phyloP scores from a whole-genome alignment of 2,329 filamentous ascomycete species.

The Xylaria sp. region DNA sequence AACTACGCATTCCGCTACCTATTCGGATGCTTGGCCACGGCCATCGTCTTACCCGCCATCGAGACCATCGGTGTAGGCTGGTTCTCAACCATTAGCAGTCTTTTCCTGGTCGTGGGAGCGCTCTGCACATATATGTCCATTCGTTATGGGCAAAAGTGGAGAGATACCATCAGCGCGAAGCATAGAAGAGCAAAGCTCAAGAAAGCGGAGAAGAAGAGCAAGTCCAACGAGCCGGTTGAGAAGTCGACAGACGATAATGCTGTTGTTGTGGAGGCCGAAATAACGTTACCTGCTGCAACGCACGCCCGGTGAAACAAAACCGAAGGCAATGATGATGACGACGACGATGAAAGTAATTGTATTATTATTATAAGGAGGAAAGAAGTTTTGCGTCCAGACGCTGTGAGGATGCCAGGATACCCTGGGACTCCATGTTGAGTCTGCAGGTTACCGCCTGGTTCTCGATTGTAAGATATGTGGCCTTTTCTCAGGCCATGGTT shows the following conservation, averaged over 20 bases:
- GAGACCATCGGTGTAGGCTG: constrained; percentile 71
- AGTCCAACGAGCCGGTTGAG: constrained; percentile 1
- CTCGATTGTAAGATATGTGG: not conserved
- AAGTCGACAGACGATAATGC: constrained; percentile 3
- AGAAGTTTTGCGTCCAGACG: not conserved
- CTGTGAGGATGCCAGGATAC: constrained; percentile 5
- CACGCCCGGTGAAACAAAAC: not conserved
- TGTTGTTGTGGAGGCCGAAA: not conserved
- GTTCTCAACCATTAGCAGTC: constrained; percentile 59
- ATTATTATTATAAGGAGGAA: not conserved
- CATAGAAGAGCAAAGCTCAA: constrained; percentile 20
- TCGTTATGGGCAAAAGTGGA: constrained; percentile 38
- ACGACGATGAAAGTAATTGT: not conserved
- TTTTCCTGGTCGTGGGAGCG: constrained; percentile 36
- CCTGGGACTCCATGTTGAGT: constrained; percentile 4
- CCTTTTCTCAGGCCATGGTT: not conserved
- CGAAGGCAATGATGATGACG: constrained; percentile 10
- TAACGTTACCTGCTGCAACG: not conserved
- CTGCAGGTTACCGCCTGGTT: constrained; percentile 12
- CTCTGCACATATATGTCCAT: constrained; percentile 36
- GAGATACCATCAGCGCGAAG: constrained; percentile 33
- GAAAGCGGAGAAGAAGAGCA: constrained; percentile 17
- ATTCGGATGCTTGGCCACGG: constrained; percentile 65
- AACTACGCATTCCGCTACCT: constrained; percentile 77
- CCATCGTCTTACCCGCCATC: constrained; percentile 68